Evolutionary conservation across 2,329 filamentous ascomycete genomes (phyloP), one percentile per base, ranked within the genome.

Genomic region (Hymenotorrendiella dingleyae): DNA sequence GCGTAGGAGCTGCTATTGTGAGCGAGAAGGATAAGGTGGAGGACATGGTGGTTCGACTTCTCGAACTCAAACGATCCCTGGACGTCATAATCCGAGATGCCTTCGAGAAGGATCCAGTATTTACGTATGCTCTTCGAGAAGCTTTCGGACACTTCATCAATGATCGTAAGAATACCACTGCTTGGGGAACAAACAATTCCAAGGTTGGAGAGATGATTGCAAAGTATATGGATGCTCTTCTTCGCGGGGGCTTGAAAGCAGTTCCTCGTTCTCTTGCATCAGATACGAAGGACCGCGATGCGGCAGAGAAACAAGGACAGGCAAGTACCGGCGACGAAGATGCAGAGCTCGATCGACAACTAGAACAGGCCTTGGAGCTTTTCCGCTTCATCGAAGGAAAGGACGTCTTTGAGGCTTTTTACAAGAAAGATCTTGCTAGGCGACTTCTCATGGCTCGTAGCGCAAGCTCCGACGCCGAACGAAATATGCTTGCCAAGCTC

Each of bases 151-250:
- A 72, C 1, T 96, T 97, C 56, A 95, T 98, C 73, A 98, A 98
- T 63, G 86, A 93, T 62, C 77, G 73, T 4, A 84, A 84, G 59
- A 85, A 82, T 58, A 80, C 78, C 1, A 74, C 78, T 6, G 71
- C 80, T 4, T 91, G 85, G 77, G 79, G 80, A 39, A 87, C 86
- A 0, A 84, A 89, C 43, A 94, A 90, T 43, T 88, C 89, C 14
- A 97, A 94, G 70, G 88, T 94, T 11, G 93, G 91, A 37, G 93
- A 98, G 68, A 95, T 97, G 90, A 94, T 96, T 54, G 94, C 93
- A 22, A 97, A 96, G 65, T 90, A 97, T 57, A 85, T 98, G 48
- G 93, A 98, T 64, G 74, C 85, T 67, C 72, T 98, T 16, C 74
- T 98, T 23, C 82, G 89, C 42, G 88, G 88, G 37, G 94, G 93